Evolutionary conservation across 106 monocot species (phyloP).

Genomic region (Acorus calamus): DNA sequence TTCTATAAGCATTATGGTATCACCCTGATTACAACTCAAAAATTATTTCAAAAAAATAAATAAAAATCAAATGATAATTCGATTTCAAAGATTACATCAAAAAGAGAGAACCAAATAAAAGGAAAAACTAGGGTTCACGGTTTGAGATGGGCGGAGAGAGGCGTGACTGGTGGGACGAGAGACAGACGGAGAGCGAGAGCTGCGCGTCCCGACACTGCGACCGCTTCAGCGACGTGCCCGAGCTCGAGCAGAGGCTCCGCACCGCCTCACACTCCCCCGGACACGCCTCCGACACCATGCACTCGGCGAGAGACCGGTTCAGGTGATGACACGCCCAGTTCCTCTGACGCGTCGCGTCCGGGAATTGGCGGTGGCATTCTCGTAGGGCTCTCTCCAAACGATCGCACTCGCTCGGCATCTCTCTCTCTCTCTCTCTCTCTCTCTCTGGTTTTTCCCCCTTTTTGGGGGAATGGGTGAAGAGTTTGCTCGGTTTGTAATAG

Average conservation of each 20-base stretch:
- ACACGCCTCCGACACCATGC: slow-evolving; percentile 58
- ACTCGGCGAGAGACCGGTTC: slow-evolving; percentile 65
- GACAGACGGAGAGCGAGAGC: slow-evolving; percentile 28
- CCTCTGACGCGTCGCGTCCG: slow-evolving; percentile 16
- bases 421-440: too few relatives aligned
- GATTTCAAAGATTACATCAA: too few relatives aligned
- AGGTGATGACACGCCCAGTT: slow-evolving; percentile 65
- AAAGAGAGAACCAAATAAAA: too few relatives aligned
- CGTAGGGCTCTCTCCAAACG: slow-evolving; percentile 32
- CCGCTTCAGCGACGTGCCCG: slow-evolving; percentile 42
- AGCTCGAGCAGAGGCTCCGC: slow-evolving; percentile 53
- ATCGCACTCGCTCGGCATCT: slow-evolving; percentile 21
- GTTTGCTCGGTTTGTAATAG: too few relatives aligned
- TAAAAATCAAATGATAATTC: too few relatives aligned
- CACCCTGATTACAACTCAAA: too few relatives aligned
- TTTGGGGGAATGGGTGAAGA: too few relatives aligned
- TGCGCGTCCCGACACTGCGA: slow-evolving; percentile 26
- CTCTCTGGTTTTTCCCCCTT: too few relatives aligned
- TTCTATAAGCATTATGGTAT: too few relatives aligned
- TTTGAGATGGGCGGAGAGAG: too few relatives aligned
- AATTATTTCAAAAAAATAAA: too few relatives aligned
- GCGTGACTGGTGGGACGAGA: slow-evolving; percentile 16
- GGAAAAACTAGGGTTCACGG: too few relatives aligned
- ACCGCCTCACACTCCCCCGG: slow-evolving; percentile 68
- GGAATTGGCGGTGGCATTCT: slow-evolving; percentile 48